These are phyloP conservation scores for Populus pruinosa DNA, from an alignment of 345 rosid genomes.

Conservation along the genomic window DNA sequence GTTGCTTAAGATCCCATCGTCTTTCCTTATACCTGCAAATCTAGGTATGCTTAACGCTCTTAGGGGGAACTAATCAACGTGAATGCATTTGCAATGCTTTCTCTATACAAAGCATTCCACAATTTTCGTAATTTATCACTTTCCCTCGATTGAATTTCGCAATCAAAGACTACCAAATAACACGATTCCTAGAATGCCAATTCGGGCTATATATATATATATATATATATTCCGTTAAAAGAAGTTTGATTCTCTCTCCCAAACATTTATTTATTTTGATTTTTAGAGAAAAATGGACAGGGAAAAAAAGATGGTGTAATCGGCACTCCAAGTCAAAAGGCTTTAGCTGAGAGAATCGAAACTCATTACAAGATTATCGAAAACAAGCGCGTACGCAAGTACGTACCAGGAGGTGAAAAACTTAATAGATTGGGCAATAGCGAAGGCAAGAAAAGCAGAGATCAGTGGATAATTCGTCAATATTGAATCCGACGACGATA, in stretches of 20 bases:
- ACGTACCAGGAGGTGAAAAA: constrained; percentile 64
- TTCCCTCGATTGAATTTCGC: too few relatives aligned
- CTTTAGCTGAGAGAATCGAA: background rate
- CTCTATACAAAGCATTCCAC: too few relatives aligned
- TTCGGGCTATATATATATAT: too few relatives aligned
- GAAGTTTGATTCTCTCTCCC: too few relatives aligned
- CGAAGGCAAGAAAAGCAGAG: constrained; percentile 51
- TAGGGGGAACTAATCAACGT: constrained; percentile 21
- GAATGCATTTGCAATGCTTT: background rate
- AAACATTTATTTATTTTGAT: too few relatives aligned
- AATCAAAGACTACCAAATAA: too few relatives aligned
- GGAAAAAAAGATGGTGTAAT: too few relatives aligned
- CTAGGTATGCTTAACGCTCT: constrained; percentile 40
- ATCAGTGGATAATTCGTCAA: constrained; percentile 62
- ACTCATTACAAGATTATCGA: background rate
- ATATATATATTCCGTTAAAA: too few relatives aligned
- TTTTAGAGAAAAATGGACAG: too few relatives aligned
- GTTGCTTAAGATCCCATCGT: constrained; percentile 66
- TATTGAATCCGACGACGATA: constrained; percentile 34
- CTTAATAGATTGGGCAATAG: constrained; percentile 65
- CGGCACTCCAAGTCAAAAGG: too few relatives aligned
- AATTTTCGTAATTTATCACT: too few relatives aligned
- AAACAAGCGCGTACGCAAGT: background rate
- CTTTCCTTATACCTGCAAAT: constrained; percentile 69
- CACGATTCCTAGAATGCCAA: too few relatives aligned